These are phyloP conservation scores for Blastobotrys robertii DNA, from an alignment of 805 yeast species.

Conservation along the genomic window DNA sequence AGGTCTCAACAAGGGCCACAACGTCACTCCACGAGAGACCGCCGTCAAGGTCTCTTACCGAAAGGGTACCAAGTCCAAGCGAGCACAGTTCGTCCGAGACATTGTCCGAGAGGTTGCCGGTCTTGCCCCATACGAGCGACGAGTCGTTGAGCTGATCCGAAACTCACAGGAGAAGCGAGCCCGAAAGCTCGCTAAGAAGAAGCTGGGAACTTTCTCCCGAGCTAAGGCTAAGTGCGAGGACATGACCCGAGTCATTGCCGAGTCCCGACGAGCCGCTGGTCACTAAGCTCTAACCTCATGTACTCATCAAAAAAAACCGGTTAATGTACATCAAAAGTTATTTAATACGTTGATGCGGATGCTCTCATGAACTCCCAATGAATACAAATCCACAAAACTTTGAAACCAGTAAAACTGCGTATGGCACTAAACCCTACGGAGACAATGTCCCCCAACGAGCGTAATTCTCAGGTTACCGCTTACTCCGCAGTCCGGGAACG, in stretches of 20 bases:
- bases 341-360: too few relatives aligned
- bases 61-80: conserved; percentile 94
- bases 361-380: too few relatives aligned
- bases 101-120: conserved; percentile 96
- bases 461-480: too few relatives aligned
- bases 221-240: conserved; percentile 99
- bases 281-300: too few relatives aligned
- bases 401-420: too few relatives aligned
- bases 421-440: too few relatives aligned
- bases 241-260: conserved; percentile 92
- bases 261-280: conserved; percentile 51
- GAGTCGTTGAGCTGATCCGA: conserved; percentile 98
- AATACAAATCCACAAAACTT: too few relatives aligned
- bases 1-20: conserved; percentile 99
- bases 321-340: too few relatives aligned
- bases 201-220: conserved; percentile 97
- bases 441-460: too few relatives aligned
- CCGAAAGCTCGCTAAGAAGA: conserved; percentile 99
- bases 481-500: too few relatives aligned
- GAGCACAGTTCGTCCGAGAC: conserved; percentile 91
- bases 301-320: too few relatives aligned
- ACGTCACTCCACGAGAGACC: conserved; percentile 75
- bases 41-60: conserved; percentile 88
- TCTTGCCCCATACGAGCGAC: conserved; percentile 99
- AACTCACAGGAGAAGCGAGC: conserved; percentile 99